Evolutionary conservation across 805 yeast genomes (phyloP).

Genomic region (Saccharomycopsis guyanensis): DNA sequence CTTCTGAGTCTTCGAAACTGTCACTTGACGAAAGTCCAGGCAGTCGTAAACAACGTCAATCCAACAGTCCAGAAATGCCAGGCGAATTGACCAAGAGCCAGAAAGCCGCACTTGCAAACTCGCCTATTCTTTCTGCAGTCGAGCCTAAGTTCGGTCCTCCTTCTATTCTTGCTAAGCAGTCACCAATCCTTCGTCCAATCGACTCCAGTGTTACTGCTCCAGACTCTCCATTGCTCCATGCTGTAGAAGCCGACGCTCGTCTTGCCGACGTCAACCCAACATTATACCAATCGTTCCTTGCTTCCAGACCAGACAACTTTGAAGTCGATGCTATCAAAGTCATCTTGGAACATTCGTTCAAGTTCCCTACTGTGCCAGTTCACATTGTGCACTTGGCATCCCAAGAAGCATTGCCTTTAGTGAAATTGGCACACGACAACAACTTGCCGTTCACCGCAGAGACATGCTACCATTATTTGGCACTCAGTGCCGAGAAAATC

Average conservation of each 20-base stretch:
- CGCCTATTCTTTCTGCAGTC: slow-evolving; percentile 49
- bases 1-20: not conserved
- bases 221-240: slow-evolving; percentile 36
- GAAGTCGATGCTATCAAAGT: slow-evolving; percentile 79
- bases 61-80: not conserved
- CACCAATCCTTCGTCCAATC: slow-evolving; percentile 17
- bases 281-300: slow-evolving; percentile 62
- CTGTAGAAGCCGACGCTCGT: slow-evolving; percentile 34
- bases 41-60: not conserved
- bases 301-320: slow-evolving; percentile 82
- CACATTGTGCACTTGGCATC: slow-evolving; percentile 92
- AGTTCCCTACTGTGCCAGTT: slow-evolving; percentile 53
- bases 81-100: slow-evolving; percentile 38
- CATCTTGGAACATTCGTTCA: slow-evolving; percentile 41
- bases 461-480: slow-evolving; percentile 88
- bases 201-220: slow-evolving; percentile 19
- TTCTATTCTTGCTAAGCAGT: slow-evolving; percentile 20
- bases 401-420: slow-evolving; percentile 70
- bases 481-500: slow-evolving; percentile 70
- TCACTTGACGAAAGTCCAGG: not conserved
- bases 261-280: slow-evolving; percentile 48
- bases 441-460: slow-evolving; percentile 72
- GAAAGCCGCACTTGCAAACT: slow-evolving; percentile 44
- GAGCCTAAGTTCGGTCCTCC: slow-evolving; percentile 50
- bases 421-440: slow-evolving; percentile 48